Percentiles rank a stretch among this genome's conserved stretches.
Evolutionary conservation across 2,329 filamentous ascomycete species (phyloP).

Genomic region (Fusarium burgessii): DNA sequence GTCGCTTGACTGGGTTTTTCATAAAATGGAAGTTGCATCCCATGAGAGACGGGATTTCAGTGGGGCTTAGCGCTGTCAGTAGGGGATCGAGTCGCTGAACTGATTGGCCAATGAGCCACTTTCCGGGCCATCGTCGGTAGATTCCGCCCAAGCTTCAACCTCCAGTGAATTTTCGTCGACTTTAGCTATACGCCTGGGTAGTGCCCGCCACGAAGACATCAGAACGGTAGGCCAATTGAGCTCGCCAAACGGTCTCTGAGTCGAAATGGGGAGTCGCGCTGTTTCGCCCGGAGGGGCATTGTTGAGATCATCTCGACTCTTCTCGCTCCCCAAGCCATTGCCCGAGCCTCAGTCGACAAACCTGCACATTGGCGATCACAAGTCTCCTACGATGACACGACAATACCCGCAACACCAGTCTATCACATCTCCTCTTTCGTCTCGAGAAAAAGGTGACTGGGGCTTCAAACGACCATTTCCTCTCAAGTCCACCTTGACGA

Average conservation of each 20-base stretch:
- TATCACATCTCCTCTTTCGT: constrained; percentile 80
- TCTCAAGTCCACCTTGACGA: constrained; percentile 76
- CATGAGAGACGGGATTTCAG: constrained; percentile 35
- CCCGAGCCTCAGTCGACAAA: constrained; percentile 68
- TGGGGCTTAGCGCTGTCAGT: constrained; percentile 32
- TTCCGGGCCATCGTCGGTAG: constrained; percentile 52
- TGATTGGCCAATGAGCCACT: constrained; percentile 35
- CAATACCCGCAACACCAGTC: constrained; percentile 85
- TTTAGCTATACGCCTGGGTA: constrained; percentile 25
- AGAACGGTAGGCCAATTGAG: constrained; percentile 49
- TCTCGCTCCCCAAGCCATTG: constrained; percentile 84
- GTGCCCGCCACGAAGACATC: constrained; percentile 37
- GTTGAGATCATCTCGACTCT: constrained; percentile 88
- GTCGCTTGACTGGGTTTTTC: constrained; percentile 22
- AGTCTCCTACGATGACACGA: constrained; percentile 67
- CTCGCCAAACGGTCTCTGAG: constrained; percentile 43
- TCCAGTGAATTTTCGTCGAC: constrained; percentile 49
- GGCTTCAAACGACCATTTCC: constrained; percentile 90
- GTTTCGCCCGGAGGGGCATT: constrained; percentile 75
- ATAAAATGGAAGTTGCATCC: constrained; percentile 20
- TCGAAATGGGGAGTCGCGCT: constrained; percentile 50
- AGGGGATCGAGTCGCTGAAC: constrained; percentile 1
- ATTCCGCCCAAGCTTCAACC: constrained; percentile 39
- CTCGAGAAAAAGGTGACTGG: constrained; percentile 86
- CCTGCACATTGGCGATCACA: constrained; percentile 51